Evolutionary conservation across 306 rosid genomes (phyloP), one percentile per base, ranked within the genome.

Genomic region (Oemleria cerasiformis): DNA sequence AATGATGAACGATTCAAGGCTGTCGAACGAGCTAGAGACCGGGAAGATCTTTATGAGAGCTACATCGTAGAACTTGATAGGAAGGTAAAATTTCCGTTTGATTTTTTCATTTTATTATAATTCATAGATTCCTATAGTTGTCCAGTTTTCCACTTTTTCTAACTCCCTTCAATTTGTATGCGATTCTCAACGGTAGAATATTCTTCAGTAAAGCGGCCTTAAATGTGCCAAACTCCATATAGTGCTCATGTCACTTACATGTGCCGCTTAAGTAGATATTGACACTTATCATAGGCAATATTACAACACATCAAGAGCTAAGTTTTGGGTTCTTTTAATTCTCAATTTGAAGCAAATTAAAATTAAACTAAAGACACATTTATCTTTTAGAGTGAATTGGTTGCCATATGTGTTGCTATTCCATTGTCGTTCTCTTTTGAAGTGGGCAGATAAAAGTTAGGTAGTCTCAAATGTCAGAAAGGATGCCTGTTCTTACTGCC

Each of bases 31-130:
- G 77, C 81, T 51, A 88, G 96, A 84, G 97, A 95, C 53, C 84
- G 88, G 55, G 97, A 91, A 86, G 99, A 95, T 86, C 92, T 95
- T 74, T 95, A 80, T 70, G 99, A 95, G 81, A 89, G 96, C 87
- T 91, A 91, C 90, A 84, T 89, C 85, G 96, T 91, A 76, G 99
- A 95, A 82, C 96, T 95, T 59, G 96, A 86, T 86, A 86, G 96
- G 83, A 95, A 91, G 97, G 99, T 90, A 84, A 81, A 72, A 41
- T 63, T 17, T 60, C 68, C 73, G 14, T 65, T 61, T 62, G 8
- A 34, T 71, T 38, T 73, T 53, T 42, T 57, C 62, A n/a, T 45
- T 9, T 34, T 49, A 15, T 20, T 11, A 63, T 10, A 5, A 55
- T 21, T 14, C 8, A 19, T 4, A 21, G 36, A 30, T 30, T 30